Conservation (phyloP, 1,139 yeast species). For the Diutina mesorugosa region DNA sequence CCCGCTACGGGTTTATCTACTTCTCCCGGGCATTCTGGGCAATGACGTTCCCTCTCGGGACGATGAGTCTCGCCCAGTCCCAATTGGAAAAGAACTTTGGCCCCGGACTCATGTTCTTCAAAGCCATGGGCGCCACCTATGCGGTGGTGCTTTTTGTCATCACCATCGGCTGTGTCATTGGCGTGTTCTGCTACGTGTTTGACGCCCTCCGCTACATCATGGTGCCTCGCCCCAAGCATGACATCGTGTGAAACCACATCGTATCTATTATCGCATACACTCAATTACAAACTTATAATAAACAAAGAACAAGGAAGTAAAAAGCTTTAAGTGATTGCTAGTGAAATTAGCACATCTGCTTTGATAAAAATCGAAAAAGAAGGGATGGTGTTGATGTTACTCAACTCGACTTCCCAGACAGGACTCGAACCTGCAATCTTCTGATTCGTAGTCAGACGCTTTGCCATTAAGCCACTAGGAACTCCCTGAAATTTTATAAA, state of each 20-base stretch:
- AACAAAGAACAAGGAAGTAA: too few species aligned
- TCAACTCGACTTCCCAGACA: slow-evolving; percentile 1
- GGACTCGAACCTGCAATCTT: slow-evolving; percentile 3
- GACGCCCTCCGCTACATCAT: neutral
- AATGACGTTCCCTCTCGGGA: slow-evolving; percentile 83
- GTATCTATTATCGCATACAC: too few species aligned
- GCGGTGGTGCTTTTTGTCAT: slow-evolving; percentile 18
- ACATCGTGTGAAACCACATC: neutral
- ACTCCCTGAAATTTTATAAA: neutral
- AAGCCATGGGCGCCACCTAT: slow-evolving; percentile 50
- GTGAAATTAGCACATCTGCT: too few species aligned
- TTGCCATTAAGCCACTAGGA: slow-evolving; percentile 3
- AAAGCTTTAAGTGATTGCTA: too few species aligned
- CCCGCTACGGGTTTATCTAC: slow-evolving; percentile 14
- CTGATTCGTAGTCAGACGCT: slow-evolving; percentile 3
- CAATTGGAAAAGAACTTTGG: slow-evolving; percentile 29
- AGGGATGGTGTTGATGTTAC: neutral
- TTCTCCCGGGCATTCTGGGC: slow-evolving; percentile 72
- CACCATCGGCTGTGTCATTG: slow-evolving; percentile 2
- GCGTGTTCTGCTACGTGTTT: neutral
- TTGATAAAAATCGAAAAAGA: neutral
- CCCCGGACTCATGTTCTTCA: slow-evolving; percentile 26
- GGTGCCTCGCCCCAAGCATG: neutral
- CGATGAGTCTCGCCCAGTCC: slow-evolving; percentile 53
- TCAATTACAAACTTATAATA: too few species aligned